Conservation (phyloP, 2,329 filamentous ascomycete genomes). For the Diaporthe citri region DNA sequence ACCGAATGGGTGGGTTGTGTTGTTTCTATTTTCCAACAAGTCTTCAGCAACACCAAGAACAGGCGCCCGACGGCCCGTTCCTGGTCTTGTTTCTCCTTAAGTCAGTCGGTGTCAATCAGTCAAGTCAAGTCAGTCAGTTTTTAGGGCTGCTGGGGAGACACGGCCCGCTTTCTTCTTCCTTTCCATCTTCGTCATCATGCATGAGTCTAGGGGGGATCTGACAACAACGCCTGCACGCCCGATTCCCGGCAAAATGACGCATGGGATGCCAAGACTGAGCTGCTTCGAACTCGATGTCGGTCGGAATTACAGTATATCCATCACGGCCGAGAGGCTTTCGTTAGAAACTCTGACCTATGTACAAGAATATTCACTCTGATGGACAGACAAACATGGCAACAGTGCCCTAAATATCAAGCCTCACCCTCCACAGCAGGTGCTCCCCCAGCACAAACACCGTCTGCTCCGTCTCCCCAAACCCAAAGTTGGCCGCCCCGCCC, state of each 20-base stretch:
- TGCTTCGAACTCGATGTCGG: neutral
- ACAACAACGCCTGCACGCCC: neutral
- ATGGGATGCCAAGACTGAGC: conserved; percentile 21
- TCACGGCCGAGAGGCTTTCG: neutral
- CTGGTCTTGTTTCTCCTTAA: conserved; percentile 14
- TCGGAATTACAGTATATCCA: neutral
- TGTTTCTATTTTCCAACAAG: neutral
- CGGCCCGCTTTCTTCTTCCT: conserved; percentile 15
- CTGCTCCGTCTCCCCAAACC: conserved; percentile 33
- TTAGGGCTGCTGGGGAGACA: conserved; percentile 9
- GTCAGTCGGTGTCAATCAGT: neutral
- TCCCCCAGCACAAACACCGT: conserved; percentile 37
- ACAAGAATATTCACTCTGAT: neutral
- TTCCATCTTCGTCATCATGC: conserved; percentile 14
- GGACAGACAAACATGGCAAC: neutral
- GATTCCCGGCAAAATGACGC: neutral
- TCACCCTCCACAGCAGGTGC: conserved; percentile 34
- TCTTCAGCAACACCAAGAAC: conserved; percentile 6
- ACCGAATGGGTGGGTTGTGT: neutral
- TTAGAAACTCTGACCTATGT: neutral
- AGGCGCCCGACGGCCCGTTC: conserved; percentile 3
- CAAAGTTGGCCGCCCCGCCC: conserved; percentile 38
- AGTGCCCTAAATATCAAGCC: conserved; percentile 10
- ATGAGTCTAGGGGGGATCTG: neutral
- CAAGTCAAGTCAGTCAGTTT: neutral